These are phyloP conservation scores for Mortierella sp. DNA, from an alignment of 371 early-diverging fungal species.

Conservation along the genomic window DNA sequence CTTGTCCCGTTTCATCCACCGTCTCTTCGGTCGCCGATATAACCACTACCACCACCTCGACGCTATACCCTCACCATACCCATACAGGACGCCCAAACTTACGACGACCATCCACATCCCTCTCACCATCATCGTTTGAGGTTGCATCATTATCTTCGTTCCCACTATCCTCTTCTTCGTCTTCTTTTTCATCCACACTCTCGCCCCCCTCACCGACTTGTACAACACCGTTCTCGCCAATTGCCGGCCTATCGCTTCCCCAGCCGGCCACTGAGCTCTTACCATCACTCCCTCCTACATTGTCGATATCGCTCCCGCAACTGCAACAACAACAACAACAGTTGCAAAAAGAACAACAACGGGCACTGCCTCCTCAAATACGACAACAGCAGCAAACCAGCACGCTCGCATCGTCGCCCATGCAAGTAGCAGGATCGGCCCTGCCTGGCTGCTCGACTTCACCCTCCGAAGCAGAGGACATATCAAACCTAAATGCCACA, in stretches of 20 bases:
- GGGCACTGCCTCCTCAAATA: background rate
- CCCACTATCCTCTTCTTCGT: background rate
- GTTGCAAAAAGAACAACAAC: background rate
- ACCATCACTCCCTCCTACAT: background rate
- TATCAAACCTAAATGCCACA: constrained; percentile 1
- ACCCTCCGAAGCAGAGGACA: background rate
- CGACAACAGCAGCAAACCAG: constrained; percentile 11
- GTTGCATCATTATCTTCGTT: constrained; percentile 4
- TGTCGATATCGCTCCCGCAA: background rate
- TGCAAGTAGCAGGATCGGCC: background rate
- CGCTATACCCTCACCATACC: background rate
- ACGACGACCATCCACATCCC: background rate
- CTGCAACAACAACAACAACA: background rate
- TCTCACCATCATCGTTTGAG: background rate
- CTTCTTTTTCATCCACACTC: background rate
- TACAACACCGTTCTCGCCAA: background rate
- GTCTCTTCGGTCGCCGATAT: background rate
- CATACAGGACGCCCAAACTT: background rate
- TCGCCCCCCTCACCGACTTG: background rate
- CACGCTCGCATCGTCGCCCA: background rate
- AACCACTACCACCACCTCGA: background rate
- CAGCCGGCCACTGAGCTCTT: constrained; percentile 6
- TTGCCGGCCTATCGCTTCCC: background rate
- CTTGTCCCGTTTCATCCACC: background rate
- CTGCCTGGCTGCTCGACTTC: constrained; percentile 11